Evolutionary conservation across 345 rosid genomes (phyloP).

Genomic region (Ceriops decandra): DNA sequence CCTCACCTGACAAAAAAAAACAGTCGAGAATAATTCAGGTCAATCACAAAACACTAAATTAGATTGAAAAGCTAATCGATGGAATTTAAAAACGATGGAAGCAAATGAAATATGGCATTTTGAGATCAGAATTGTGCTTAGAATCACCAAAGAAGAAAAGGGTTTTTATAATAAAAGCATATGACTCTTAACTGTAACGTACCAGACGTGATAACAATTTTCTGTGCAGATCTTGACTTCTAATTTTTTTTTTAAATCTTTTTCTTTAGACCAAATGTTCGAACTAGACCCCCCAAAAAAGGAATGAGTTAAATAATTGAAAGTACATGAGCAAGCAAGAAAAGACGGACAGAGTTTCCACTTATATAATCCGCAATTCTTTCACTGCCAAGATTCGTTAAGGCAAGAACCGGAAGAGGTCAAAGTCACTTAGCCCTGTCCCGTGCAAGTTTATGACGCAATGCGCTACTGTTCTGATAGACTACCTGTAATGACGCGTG

Average conservation of each 20-base stretch:
- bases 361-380: no score
- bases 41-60: constrained; percentile 4
- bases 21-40: constrained; percentile 17
- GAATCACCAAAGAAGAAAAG: background rate
- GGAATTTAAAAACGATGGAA: background rate
- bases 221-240: constrained; percentile 23
- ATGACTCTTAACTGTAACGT: constrained; percentile 6
- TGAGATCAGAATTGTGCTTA: background rate
- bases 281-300: constrained; percentile 4
- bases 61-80: background rate
- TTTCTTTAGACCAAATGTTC: constrained; percentile 12
- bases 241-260: no score
- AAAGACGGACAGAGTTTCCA: no score
- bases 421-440: no score
- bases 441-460: no score
- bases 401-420: no score
- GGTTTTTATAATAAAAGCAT: background rate
- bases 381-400: no score
- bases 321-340: no score
- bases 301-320: background rate
- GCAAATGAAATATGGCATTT: background rate
- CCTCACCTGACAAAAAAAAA: constrained; percentile 23
- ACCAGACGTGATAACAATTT: constrained; percentile 19
- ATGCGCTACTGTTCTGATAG: no score
- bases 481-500: no score